A percentile compares a stretch with the other conserved stretches of the same genome.
phyloP scores from a whole-genome alignment of 805 yeast species.

The Sporopachydermia lactativora region DNA sequence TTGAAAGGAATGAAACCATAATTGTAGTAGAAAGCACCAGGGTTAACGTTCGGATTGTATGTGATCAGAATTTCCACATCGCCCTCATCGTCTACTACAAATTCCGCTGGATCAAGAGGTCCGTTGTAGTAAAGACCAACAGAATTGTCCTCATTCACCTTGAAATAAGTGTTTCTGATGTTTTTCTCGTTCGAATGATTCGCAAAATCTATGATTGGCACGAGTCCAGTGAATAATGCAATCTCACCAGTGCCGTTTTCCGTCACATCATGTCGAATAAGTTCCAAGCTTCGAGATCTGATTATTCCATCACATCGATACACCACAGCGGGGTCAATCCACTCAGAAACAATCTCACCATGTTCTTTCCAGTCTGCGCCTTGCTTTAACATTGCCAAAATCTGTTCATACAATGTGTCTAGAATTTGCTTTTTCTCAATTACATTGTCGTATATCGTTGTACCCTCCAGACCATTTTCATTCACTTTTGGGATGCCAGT shows the following conservation, averaged over 20 bases:
- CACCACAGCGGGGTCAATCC: background rate
- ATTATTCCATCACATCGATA: background rate
- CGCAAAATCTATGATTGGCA: constrained; percentile 40
- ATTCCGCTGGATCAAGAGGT: constrained; percentile 4
- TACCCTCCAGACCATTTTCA: background rate
- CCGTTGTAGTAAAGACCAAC: constrained; percentile 1
- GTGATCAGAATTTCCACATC: constrained; percentile 19
- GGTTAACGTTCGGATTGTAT: constrained; percentile 20
- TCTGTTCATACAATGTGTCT: background rate
- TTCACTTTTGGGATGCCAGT: background rate
- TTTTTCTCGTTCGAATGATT: constrained; percentile 26
- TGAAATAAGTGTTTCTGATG: constrained; percentile 26
- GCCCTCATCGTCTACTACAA: constrained; percentile 7
- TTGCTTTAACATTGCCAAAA: background rate
- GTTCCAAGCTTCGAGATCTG: background rate
- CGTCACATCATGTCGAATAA: background rate
- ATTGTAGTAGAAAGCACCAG: constrained; percentile 23
- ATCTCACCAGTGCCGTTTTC: background rate
- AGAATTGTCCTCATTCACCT: constrained; percentile 12
- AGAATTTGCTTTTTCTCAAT: background rate
- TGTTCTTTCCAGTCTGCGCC: background rate
- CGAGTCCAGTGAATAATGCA: constrained; percentile 27
- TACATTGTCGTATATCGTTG: background rate
- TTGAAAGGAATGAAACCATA: constrained; percentile 21
- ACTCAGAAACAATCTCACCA: background rate